Evolutionary conservation across 164 flowering plant genomes (phyloP).

Genomic region (Piper longum): DNA sequence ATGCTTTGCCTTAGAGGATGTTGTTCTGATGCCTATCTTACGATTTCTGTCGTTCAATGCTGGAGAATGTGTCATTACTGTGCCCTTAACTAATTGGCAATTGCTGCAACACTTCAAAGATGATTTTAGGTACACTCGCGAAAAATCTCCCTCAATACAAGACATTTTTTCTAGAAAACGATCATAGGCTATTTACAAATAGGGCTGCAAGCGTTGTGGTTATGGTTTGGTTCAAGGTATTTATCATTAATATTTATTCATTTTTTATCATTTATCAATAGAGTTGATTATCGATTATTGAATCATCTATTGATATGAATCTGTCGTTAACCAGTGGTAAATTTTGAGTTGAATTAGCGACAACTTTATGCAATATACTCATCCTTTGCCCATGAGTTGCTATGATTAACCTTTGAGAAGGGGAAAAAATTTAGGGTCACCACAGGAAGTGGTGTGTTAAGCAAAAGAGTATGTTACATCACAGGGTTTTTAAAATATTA

Average conservation of each 20-base stretch:
- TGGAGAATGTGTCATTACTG: neutral
- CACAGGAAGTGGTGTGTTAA: too few relatives aligned
- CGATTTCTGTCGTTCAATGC: neutral
- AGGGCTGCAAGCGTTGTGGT: too few relatives aligned
- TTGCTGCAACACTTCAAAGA: neutral
- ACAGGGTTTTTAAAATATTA: too few relatives aligned
- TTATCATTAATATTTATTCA: too few relatives aligned
- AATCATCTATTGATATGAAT: neutral
- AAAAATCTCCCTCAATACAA: neutral
- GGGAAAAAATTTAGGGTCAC: too few relatives aligned
- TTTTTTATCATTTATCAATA: neutral
- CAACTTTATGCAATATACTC: neutral
- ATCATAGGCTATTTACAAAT: too few relatives aligned
- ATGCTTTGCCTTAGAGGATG: neutral
- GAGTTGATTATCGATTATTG: neutral
- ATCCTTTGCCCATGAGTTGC: too few relatives aligned
- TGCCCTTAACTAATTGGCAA: neutral
- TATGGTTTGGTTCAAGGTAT: neutral
- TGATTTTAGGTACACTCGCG: neutral
- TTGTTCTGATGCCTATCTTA: neutral
- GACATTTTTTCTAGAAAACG: neutral
- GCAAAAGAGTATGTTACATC: too few relatives aligned
- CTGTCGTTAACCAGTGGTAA: too few relatives aligned
- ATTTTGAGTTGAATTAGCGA: too few relatives aligned
- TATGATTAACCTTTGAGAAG: too few relatives aligned